Base-by-base conservation (phyloP, 352 stramenopile species). In the Phytophthora vignae region DNA sequence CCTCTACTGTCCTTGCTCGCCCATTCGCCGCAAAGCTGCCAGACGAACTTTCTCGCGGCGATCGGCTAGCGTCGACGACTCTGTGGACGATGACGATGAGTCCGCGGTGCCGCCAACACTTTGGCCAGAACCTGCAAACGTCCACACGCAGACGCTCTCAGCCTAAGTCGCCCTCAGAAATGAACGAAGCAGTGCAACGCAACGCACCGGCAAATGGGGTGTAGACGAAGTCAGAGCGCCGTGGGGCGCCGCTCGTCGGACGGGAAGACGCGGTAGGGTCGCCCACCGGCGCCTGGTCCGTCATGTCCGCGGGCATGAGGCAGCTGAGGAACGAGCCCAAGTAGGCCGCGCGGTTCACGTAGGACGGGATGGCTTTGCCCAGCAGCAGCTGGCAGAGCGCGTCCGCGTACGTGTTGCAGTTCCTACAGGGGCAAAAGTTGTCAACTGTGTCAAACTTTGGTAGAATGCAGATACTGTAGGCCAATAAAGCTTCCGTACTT, bases 361-460 rank as follows among this genome's bases (percentile, higher is more conserved):
- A 96, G 36, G 79, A 67, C 6, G 96, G 96, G 60, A 98, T 97
- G 12, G 83, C 73, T 29, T 85, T 87, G 29, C 70, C 70, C 55
- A 98, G 67, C 27, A 99, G 83, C 50, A 91, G 70, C 61, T 90
- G 94, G 49, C 89, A 93, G 17, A 93, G 71, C 25, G 80, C 92
- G 77, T 98, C 95, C 14, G 92, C 87, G 81, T 98, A 99, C 69
- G 96, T 84, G 79, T 99, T 99, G 82, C 96, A 99, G 78, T 99
- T 99, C 74, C 85, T 78, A 17, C 36, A 33, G 36, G 1, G 36
- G 4, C 36, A 44, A 44, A 44, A 12, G 40, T 33, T 55, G 44
- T 44, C 33, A 58, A 36, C 42, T 44, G 36, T 14, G 36, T 15
- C 36, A 14, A 12, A 44, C 12, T 14, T 44, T 4, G 36, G 36